Evolutionary conservation across 1,139 yeast species (phyloP).

Genomic region (Pichia sp.): DNA sequence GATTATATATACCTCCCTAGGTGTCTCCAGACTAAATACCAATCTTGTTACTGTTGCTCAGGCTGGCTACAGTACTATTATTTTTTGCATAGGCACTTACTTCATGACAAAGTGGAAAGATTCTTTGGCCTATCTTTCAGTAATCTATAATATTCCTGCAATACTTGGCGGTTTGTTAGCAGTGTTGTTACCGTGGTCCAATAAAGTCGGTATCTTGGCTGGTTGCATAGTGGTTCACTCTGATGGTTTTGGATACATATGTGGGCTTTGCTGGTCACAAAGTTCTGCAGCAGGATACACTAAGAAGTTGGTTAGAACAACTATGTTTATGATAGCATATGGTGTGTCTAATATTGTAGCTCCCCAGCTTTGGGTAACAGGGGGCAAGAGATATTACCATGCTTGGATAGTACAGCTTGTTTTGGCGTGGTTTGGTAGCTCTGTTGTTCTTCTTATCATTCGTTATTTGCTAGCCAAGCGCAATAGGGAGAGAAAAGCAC

Average conservation of each 20-base stretch:
- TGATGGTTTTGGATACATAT: conserved; percentile 40
- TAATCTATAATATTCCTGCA: conserved; percentile 40
- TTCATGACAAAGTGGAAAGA: conserved; percentile 31
- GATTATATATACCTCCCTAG: conserved; percentile 34
- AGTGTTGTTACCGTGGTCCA: conserved; percentile 39
- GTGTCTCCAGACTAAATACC: conserved; percentile 39
- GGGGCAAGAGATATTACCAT: conserved; percentile 27
- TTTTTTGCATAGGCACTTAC: conserved; percentile 19
- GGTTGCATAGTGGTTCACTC: conserved; percentile 38
- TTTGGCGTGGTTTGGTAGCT: conserved; percentile 41
- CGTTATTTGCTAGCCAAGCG: conserved; percentile 38
- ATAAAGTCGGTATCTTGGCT: conserved; percentile 42
- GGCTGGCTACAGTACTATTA: conserved; percentile 22
- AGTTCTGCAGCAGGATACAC: conserved; percentile 39
- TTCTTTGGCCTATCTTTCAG: conserved; percentile 27
- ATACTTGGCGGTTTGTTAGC: conserved; percentile 44
- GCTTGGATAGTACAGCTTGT: conserved; percentile 54
- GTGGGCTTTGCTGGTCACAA: conserved; percentile 37
- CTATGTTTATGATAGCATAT: conserved; percentile 39
- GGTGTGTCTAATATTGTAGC: conserved; percentile 42
- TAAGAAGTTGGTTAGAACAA: conserved; percentile 39
- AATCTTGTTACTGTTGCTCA: conserved; percentile 45
- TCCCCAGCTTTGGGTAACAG: conserved; percentile 42
- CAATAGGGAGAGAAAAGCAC: conserved; percentile 35
- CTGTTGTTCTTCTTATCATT: conserved; percentile 36